A percentile compares a stretch with the other conserved stretches of the same genome.
phyloP scores from a whole-genome alignment of 225 moss, liverwort and hornwort genomes.

The Physcomitrium patens region DNA sequence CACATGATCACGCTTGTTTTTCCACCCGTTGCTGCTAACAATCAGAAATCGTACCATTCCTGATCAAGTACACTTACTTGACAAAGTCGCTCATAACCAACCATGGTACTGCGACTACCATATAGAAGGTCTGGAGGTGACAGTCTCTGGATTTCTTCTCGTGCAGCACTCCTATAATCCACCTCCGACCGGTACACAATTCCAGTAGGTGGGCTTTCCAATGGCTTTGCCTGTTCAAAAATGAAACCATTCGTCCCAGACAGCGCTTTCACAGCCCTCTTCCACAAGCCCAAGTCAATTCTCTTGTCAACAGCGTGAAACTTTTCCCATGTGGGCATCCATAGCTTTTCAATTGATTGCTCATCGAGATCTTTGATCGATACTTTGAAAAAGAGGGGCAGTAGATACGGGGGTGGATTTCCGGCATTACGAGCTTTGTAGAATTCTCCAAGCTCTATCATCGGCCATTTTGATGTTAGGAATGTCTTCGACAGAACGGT shows the following conservation, averaged over 20 bases:
- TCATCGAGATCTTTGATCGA: conserved; percentile 21
- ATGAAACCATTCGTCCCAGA: conserved; percentile 14
- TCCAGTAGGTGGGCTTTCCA: neutral
- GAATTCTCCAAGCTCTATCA: conserved; percentile 24
- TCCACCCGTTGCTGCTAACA: neutral
- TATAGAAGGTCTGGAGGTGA: conserved; percentile 23
- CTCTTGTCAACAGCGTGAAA: neutral
- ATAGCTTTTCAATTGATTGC: neutral
- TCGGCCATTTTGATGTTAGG: conserved; percentile 29
- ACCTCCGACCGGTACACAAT: conserved; percentile 19
- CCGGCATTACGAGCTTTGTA: neutral
- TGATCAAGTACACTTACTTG: conserved; percentile 1
- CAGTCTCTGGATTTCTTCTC: conserved; percentile 1
- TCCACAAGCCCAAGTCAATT: conserved; percentile 11
- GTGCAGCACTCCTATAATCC: conserved; percentile 15
- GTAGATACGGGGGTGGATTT: conserved; percentile 1
- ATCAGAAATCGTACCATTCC: neutral
- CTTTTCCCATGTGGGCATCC: conserved; percentile 21
- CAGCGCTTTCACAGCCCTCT: conserved; percentile 13
- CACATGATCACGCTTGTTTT: no score
- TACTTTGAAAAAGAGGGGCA: conserved; percentile 28
- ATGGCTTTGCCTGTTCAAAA: conserved; percentile 5
- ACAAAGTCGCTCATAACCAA: conserved; percentile 23
- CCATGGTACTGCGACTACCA: neutral
- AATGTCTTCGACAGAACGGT: conserved; percentile 25